Conservation (phyloP, 257 asterid species). For the Thymus quinquecostatus region DNA sequence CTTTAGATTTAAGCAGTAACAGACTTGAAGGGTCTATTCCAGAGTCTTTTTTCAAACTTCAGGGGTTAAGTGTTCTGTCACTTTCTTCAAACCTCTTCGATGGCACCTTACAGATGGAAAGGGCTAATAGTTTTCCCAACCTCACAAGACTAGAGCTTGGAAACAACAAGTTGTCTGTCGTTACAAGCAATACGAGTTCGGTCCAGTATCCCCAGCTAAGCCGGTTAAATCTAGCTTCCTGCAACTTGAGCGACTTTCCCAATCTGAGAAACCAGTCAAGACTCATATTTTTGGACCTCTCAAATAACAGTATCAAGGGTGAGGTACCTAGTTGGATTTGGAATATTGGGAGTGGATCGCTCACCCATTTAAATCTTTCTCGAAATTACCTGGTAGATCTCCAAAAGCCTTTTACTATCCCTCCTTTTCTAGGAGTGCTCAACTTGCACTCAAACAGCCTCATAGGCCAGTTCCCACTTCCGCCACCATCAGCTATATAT, state of each 20-base stretch:
- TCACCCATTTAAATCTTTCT: slow-evolving; percentile 46
- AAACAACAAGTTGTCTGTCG: slow-evolving; percentile 49
- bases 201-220: slow-evolving; percentile 30
- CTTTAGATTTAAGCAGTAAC: slow-evolving; percentile 48
- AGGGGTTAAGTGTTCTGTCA: slow-evolving; percentile 32
- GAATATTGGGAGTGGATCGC: slow-evolving; percentile 34
- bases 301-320: slow-evolving; percentile 45
- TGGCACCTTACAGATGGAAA: slow-evolving; percentile 38
- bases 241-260: slow-evolving; percentile 49
- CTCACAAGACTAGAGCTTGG: slow-evolving; percentile 57
- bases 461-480: slow-evolving; percentile 42
- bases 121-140: slow-evolving; percentile 32
- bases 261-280: slow-evolving; percentile 31
- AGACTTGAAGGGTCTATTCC: slow-evolving; percentile 45
- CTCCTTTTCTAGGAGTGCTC: slow-evolving; percentile 22
- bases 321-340: slow-evolving; percentile 66
- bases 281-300: slow-evolving; percentile 49
- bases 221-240: slow-evolving; percentile 51
- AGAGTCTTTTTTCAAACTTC: slow-evolving; percentile 35
- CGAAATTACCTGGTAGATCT: slow-evolving; percentile 35
- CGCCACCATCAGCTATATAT: slow-evolving; percentile 33
- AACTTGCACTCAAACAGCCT: slow-evolving; percentile 48
- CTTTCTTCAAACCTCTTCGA: slow-evolving; percentile 46
- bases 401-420: slow-evolving; percentile 36
- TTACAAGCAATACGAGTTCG: slow-evolving; percentile 24